A percentile compares a stretch with the other conserved stretches of the same genome.
These are phyloP conservation scores for Hypsizygus marmoreus DNA, from an alignment of 768 basidiomycete species.

Conservation along the genomic window DNA sequence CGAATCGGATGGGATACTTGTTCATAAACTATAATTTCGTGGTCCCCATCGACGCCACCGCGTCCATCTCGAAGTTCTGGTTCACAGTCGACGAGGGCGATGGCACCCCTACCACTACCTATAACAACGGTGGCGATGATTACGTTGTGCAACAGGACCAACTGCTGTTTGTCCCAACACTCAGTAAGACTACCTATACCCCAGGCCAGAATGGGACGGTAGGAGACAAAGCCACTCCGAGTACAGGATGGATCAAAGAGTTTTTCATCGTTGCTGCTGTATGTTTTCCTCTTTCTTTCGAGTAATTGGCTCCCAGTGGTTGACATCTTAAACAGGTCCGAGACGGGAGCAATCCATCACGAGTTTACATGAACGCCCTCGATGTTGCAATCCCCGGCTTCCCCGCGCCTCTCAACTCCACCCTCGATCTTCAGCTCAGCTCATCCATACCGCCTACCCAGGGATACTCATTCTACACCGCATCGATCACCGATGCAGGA, in stretches of 20 bases:
- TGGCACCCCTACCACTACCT: slow-evolving; percentile 35
- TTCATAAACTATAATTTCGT: slow-evolving; percentile 46
- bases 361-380: slow-evolving; percentile 28
- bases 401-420: slow-evolving; percentile 25
- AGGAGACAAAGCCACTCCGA: slow-evolving; percentile 23
- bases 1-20: slow-evolving; percentile 32
- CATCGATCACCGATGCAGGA: slow-evolving; percentile 24
- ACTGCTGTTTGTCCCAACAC: slow-evolving; percentile 42
- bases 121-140: slow-evolving; percentile 45
- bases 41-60: slow-evolving; percentile 38
- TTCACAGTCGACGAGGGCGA: slow-evolving; percentile 49
- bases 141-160: slow-evolving; percentile 45
- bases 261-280: slow-evolving; percentile 30
- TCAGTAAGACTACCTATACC: slow-evolving; percentile 33
- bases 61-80: slow-evolving; percentile 52
- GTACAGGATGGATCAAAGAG: slow-evolving; percentile 21
- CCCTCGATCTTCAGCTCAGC: slow-evolving; percentile 26
- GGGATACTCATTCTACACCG: slow-evolving; percentile 34
- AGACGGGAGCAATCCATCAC: slow-evolving; percentile 26
- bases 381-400: slow-evolving; percentile 26
- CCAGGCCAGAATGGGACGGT: slow-evolving; percentile 16
- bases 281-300: slow-evolving; percentile 6
- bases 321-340: slow-evolving; percentile 22
- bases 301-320: neutral
- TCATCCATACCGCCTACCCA: slow-evolving; percentile 20